Conservation (phyloP, 2,329 filamentous ascomycete species). For the Cladobotryum mycophilum region DNA sequence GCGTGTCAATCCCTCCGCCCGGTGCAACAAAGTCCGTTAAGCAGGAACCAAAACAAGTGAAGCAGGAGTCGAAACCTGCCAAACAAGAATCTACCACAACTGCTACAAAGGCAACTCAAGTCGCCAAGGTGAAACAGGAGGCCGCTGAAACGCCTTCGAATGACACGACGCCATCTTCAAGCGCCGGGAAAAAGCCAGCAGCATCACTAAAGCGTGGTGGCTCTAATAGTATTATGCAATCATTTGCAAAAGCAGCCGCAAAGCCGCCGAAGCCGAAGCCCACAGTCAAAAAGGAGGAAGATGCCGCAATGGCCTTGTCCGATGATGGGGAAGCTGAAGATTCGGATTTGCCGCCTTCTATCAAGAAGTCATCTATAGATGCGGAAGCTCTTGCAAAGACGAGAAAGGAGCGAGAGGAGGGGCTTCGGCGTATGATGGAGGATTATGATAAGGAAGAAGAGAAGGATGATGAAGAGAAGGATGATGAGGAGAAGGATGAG, state of each 20-base stretch:
- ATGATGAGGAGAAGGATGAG: slow-evolving; percentile 31
- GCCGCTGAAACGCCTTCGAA: slow-evolving; percentile 17
- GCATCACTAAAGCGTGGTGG: slow-evolving; percentile 49
- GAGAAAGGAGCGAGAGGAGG: slow-evolving; percentile 33
- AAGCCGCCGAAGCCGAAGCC: slow-evolving; percentile 45
- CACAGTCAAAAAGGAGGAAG: slow-evolving; percentile 24
- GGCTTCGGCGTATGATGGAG: slow-evolving; percentile 44
- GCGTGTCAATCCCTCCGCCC: slow-evolving; percentile 20
- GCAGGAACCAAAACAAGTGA: slow-evolving; percentile 23
- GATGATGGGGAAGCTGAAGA: slow-evolving; percentile 38
- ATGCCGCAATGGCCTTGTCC: slow-evolving; percentile 26
- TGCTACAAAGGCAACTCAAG: slow-evolving; percentile 6
- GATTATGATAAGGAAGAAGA: slow-evolving; percentile 45
- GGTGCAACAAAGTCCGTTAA: slow-evolving; percentile 23
- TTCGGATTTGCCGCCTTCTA: slow-evolving; percentile 23
- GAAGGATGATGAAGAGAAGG: slow-evolving; percentile 50
- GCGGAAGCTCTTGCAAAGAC: slow-evolving; percentile 21
- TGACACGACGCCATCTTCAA: slow-evolving; percentile 21
- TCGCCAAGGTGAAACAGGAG: slow-evolving; percentile 27
- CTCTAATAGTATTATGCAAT: slow-evolving; percentile 64
- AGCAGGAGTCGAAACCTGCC: slow-evolving; percentile 11
- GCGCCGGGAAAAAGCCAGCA: slow-evolving; percentile 27
- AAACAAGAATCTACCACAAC: not conserved
- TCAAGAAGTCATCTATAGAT: slow-evolving; percentile 20
- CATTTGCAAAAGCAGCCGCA: slow-evolving; percentile 60